Percentiles rank a stretch among this genome's conserved stretches.
These are phyloP conservation scores for Globisporangium mamillatum DNA, from an alignment of 352 stramenopile genomes.

Conservation along the genomic window DNA sequence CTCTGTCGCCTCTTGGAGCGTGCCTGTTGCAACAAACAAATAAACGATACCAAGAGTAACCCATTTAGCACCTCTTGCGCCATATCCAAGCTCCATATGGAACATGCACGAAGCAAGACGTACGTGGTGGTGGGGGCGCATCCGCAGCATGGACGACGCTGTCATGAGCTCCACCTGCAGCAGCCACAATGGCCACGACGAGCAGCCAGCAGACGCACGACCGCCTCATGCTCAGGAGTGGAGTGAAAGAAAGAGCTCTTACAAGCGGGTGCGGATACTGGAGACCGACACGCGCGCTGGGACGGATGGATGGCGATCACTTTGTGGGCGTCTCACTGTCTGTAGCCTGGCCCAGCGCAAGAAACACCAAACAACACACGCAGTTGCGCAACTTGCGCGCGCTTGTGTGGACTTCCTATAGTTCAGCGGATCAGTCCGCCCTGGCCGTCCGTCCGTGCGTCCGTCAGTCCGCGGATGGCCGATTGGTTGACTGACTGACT, in stretches of 20 bases:
- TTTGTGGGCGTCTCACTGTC: neutral
- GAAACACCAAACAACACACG: neutral
- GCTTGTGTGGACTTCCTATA: neutral
- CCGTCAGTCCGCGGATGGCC: neutral
- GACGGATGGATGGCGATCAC: neutral
- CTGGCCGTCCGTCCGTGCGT: neutral
- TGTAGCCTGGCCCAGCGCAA: neutral
- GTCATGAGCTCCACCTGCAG: neutral
- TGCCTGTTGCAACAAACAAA: slow-evolving; percentile 1
- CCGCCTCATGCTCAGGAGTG: slow-evolving; percentile 6
- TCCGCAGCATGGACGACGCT: neutral
- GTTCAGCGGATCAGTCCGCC: neutral
- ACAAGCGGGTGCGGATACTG: neutral
- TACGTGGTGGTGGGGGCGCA: neutral
- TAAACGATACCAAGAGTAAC: too few species aligned
- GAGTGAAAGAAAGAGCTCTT: neutral
- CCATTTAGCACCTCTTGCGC: neutral
- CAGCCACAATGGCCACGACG: neutral
- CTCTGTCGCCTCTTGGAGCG: neutral
- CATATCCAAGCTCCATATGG: too few species aligned
- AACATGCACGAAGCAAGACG: neutral
- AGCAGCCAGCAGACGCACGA: slow-evolving; percentile 11
- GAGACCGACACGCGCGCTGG: neutral
- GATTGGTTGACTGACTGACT: neutral
- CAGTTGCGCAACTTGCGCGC: neutral